Percentiles rank a stretch among this genome's conserved stretches.
phyloP scores from a whole-genome alignment of 2,329 filamentous ascomycete species.

The Akanthomyces dipterigenus region DNA sequence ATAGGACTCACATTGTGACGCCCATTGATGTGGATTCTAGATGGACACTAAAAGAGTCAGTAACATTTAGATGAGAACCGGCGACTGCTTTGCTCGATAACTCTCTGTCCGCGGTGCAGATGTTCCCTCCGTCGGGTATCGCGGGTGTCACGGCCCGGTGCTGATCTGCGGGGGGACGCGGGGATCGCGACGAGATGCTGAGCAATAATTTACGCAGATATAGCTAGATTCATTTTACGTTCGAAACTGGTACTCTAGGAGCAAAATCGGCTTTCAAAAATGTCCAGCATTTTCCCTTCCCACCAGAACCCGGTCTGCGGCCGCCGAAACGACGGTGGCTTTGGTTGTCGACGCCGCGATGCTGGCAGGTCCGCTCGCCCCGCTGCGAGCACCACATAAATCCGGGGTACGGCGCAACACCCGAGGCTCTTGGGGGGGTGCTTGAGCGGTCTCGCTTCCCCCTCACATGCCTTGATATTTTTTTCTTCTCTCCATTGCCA shows the following conservation, averaged over 20 bases:
- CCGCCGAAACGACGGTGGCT: background rate
- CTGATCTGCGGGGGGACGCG: background rate
- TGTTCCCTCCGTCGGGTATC: background rate
- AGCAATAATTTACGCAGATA: background rate
- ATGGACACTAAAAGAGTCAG: too few species aligned
- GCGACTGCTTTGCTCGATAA: background rate
- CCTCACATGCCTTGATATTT: background rate
- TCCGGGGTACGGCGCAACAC: conserved; percentile 11
- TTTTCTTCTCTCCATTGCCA: background rate
- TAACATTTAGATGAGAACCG: too few species aligned
- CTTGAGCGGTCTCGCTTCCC: background rate
- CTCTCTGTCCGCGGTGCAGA: background rate
- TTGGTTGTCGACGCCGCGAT: background rate
- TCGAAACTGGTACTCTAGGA: background rate
- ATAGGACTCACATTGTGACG: too few species aligned
- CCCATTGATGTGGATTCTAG: too few species aligned
- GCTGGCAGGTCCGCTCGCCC: background rate
- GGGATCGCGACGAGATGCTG: background rate
- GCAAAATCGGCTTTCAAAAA: background rate
- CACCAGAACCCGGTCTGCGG: background rate
- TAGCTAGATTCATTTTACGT: too few species aligned
- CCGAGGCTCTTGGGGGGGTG: background rate
- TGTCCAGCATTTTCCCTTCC: background rate
- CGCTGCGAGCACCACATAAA: conserved; percentile 1
- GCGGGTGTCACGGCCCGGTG: conserved; percentile 1